Evolutionary conservation across 78 protist genomes (phyloP).

Genomic region (Thecamonas trahens): DNA sequence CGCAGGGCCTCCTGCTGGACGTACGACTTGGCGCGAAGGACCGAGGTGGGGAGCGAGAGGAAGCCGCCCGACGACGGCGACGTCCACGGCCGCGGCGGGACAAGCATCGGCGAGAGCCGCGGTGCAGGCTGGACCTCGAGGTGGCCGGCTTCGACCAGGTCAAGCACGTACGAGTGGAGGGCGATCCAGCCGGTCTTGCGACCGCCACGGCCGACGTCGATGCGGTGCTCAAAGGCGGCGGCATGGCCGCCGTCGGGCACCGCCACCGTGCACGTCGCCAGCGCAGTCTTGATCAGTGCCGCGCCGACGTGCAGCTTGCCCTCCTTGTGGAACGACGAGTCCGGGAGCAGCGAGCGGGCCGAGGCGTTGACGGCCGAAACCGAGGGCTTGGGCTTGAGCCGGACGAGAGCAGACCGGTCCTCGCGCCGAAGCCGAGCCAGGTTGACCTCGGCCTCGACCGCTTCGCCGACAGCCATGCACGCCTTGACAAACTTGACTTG

Average conservation of each 20-base stretch:
- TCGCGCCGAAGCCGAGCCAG: not conserved
- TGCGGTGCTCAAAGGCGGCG: not conserved
- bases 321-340: too few relatives aligned
- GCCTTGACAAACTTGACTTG: not conserved
- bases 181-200: not conserved
- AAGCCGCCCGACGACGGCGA: not conserved
- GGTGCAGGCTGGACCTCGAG: too few relatives aligned
- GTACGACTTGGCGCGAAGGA: not conserved
- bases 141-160: not conserved
- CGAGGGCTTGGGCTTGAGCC: not conserved
- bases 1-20: not conserved
- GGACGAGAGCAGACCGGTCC: too few relatives aligned
- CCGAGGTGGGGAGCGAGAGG: not conserved
- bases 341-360: too few relatives aligned
- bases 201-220: not conserved
- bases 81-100: conserved; percentile 7
- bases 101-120: conserved; percentile 10
- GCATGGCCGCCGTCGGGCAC: too few relatives aligned
- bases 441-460: not conserved
- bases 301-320: too few relatives aligned
- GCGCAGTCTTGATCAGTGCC: too few relatives aligned
- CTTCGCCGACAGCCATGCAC: not conserved
- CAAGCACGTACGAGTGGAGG: not conserved
- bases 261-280: too few relatives aligned
- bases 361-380: too few relatives aligned